phyloP scores from a whole-genome alignment of 768 basidiomycete genomes.

The Serendipita sp. region DNA sequence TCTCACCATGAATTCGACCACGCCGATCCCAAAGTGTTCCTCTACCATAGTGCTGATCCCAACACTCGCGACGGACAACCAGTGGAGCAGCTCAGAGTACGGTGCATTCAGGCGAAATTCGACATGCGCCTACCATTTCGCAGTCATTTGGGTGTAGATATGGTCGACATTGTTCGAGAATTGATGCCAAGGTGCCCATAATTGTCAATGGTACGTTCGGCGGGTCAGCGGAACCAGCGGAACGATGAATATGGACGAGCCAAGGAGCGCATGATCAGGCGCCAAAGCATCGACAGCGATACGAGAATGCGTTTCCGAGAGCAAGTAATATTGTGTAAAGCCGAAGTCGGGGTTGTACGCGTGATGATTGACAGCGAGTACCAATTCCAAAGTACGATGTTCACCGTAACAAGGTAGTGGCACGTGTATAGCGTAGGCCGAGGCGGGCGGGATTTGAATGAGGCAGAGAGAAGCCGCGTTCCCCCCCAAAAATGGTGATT shows the following conservation, averaged over 20 bases:
- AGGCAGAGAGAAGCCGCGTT: too few species aligned
- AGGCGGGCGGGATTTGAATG: neutral
- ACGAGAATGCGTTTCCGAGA: neutral
- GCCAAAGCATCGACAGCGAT: too few species aligned
- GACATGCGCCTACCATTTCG: constrained; percentile 37
- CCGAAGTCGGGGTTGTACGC: neutral
- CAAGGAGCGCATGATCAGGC: too few species aligned
- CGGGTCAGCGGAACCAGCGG: neutral
- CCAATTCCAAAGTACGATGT: neutral
- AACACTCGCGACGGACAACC: constrained; percentile 60
- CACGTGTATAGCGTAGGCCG: neutral
- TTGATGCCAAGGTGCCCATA: too few species aligned
- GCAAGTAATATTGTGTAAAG: neutral
- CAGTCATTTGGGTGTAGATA: neutral
- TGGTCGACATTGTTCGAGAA: neutral
- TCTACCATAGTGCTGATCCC: constrained; percentile 95
- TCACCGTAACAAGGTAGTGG: neutral
- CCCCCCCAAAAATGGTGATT: too few species aligned
- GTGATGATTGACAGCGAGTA: neutral
- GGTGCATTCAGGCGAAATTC: constrained; percentile 73
- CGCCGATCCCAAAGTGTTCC: constrained; percentile 96
- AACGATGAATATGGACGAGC: too few species aligned
- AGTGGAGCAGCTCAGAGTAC: constrained; percentile 49
- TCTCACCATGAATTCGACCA: constrained; percentile 91
- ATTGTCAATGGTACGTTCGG: neutral